phyloP scores from a whole-genome alignment of 176 grass and related monocot genomes.

The Rhynchospora pubera region DNA sequence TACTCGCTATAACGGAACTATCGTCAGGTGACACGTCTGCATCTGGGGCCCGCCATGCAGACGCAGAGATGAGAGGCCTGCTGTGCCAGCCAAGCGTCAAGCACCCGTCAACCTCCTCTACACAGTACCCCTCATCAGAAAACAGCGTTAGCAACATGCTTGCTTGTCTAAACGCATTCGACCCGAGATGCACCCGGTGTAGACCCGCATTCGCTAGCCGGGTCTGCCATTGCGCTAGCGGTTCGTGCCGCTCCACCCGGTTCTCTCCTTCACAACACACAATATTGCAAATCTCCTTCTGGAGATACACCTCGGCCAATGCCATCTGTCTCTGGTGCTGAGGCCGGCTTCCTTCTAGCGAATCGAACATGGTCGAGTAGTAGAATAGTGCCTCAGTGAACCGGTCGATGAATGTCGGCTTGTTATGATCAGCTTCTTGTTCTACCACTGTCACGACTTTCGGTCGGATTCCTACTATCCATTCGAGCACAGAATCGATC shows the following conservation, averaged over 20 bases:
- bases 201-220: conserved; percentile 43
- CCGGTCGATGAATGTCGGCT: conserved; percentile 64
- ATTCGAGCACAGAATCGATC: conserved; percentile 57
- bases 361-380: conserved; percentile 94
- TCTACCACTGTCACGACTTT: conserved; percentile 70
- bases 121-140: conserved; percentile 83
- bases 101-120: conserved; percentile 73
- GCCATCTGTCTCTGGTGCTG: conserved; percentile 32
- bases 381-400: conserved; percentile 96
- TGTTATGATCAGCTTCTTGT: conserved; percentile 97
- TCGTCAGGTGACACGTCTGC: background rate
- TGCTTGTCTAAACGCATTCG: conserved; percentile 76
- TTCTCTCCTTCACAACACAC: conserved; percentile 58
- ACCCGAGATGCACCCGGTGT: conserved; percentile 53
- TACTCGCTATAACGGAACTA: conserved; percentile 18
- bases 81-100: conserved; percentile 88
- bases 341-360: conserved; percentile 45
- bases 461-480: conserved; percentile 48
- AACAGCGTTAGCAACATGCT: conserved; percentile 86
- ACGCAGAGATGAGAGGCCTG: conserved; percentile 73
- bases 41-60: conserved; percentile 53
- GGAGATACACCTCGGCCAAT: conserved; percentile 62
- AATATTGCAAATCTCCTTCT: conserved; percentile 76
- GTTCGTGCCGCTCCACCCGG: conserved; percentile 87
- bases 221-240: conserved; percentile 51